Percentiles rank a stretch among this genome's conserved stretches.
Conservation (phyloP, 2,329 filamentous ascomycete genomes). For the Gnomoniopsis smithogilvyi region DNA sequence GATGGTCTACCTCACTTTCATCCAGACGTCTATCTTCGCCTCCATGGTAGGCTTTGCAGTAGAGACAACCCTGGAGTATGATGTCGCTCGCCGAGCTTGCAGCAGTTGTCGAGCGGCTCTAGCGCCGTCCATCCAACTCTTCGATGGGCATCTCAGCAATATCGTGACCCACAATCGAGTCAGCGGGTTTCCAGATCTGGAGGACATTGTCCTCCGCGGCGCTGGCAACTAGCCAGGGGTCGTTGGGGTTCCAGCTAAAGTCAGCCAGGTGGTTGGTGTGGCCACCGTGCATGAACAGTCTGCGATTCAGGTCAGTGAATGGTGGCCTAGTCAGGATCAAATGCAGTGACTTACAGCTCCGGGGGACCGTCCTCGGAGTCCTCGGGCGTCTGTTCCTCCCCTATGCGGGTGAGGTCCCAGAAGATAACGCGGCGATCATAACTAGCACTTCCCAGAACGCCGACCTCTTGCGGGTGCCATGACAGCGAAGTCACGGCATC, state of each 20-base stretch:
- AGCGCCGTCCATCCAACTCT: slow-evolving; percentile 57
- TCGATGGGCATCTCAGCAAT: slow-evolving; percentile 68
- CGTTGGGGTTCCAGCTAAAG: slow-evolving; percentile 96
- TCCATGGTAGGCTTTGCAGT: background rate
- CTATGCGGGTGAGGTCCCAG: slow-evolving; percentile 90
- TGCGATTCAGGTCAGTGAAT: slow-evolving; percentile 32
- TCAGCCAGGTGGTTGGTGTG: slow-evolving; percentile 97
- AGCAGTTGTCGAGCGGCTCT: too few relatives aligned
- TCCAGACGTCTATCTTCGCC: background rate
- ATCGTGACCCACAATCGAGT: slow-evolving; percentile 77
- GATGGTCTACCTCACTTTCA: background rate
- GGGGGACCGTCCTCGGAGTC: slow-evolving; percentile 93
- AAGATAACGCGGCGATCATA: slow-evolving; percentile 93
- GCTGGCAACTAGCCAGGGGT: slow-evolving; percentile 94
- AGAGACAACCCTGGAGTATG: too few relatives aligned
- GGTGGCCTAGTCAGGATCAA: background rate
- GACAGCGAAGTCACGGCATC: slow-evolving; percentile 88
- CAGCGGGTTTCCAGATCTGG: slow-evolving; percentile 88
- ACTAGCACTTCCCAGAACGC: slow-evolving; percentile 84
- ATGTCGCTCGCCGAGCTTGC: too few relatives aligned
- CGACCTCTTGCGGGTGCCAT: slow-evolving; percentile 90
- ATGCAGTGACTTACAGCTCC: slow-evolving; percentile 67
- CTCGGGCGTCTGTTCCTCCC: slow-evolving; percentile 91
- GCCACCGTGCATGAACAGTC: slow-evolving; percentile 96
- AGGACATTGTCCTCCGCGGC: slow-evolving; percentile 96